A percentile compares a stretch with the other conserved stretches of the same genome.
phyloP scores from a whole-genome alignment of 2,329 filamentous ascomycete genomes.

The Aspergillus luchuensis region DNA sequence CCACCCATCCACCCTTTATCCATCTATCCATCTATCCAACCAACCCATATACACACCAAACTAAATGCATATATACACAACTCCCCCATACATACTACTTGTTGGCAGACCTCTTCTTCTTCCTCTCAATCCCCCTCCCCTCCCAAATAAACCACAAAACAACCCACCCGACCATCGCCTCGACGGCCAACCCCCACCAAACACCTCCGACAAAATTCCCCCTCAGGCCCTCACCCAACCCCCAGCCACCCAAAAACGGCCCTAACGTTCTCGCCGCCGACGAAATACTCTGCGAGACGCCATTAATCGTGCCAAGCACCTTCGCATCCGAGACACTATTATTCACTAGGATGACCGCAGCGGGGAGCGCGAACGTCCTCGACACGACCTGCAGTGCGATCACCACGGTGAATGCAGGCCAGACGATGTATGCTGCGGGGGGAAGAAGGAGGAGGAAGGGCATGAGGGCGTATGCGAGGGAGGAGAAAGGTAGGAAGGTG shows the following conservation, averaged over 20 bases:
- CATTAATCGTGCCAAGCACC: slow-evolving; percentile 61
- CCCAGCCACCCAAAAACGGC: slow-evolving; percentile 57
- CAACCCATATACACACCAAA: neutral
- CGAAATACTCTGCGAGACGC: slow-evolving; percentile 59
- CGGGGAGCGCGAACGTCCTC: slow-evolving; percentile 68
- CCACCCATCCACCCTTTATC: too few relatives aligned
- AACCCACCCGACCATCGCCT: slow-evolving; percentile 60
- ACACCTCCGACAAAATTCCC: slow-evolving; percentile 58
- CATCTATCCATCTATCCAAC: neutral
- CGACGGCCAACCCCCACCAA: slow-evolving; percentile 59
- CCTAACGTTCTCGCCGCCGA: slow-evolving; percentile 59
- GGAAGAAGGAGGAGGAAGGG: slow-evolving; percentile 73
- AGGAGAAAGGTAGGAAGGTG: slow-evolving; percentile 69
- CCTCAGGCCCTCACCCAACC: slow-evolving; percentile 56
- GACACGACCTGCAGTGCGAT: slow-evolving; percentile 70
- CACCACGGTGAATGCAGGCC: slow-evolving; percentile 65
- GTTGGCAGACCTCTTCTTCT: slow-evolving; percentile 21
- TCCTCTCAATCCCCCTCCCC: slow-evolving; percentile 62
- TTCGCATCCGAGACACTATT: slow-evolving; percentile 60
- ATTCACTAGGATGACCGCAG: slow-evolving; percentile 61
- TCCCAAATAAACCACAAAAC: slow-evolving; percentile 65
- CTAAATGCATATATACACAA: neutral
- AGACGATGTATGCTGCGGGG: slow-evolving; percentile 56
- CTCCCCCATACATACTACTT: slow-evolving; percentile 13
- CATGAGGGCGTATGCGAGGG: slow-evolving; percentile 67